A percentile compares a stretch with the other conserved stretches of the same genome.
These are phyloP conservation scores for Termitomyces eurrhizus DNA, from an alignment of 768 basidiomycete genomes.

Conservation along the genomic window DNA sequence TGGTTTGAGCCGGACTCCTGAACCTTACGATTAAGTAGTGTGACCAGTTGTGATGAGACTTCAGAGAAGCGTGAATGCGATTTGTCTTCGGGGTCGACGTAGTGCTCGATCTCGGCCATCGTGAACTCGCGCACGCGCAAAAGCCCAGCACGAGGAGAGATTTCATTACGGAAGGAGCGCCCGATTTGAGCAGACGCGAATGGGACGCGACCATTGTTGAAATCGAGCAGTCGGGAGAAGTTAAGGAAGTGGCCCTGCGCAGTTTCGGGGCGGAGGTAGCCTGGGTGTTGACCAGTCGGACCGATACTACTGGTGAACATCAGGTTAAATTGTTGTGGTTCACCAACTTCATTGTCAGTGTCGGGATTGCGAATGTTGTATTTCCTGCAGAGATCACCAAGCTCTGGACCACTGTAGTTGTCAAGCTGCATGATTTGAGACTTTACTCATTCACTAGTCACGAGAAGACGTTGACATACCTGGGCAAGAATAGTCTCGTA, in stretches of 20 bases:
- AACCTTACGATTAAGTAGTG: slow-evolving; percentile 78
- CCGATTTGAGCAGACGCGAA: slow-evolving; percentile 98
- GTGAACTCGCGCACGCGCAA: slow-evolving; percentile 98
- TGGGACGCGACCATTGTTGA: slow-evolving; percentile 95
- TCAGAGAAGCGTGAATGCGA: slow-evolving; percentile 80
- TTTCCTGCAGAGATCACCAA: slow-evolving; percentile 82
- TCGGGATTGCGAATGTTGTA: slow-evolving; percentile 85
- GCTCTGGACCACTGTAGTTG: slow-evolving; percentile 86
- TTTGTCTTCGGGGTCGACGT: slow-evolving; percentile 93
- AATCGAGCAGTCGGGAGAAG: slow-evolving; percentile 94
- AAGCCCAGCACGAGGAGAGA: slow-evolving; percentile 93
- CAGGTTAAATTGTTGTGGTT: slow-evolving; percentile 95
- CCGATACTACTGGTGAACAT: slow-evolving; percentile 99
- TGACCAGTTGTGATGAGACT: slow-evolving; percentile 68
- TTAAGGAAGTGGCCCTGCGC: slow-evolving; percentile 99
- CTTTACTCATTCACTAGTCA: neutral
- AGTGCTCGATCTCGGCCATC: slow-evolving; percentile 99
- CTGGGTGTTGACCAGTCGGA: slow-evolving; percentile 94
- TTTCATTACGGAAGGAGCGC: slow-evolving; percentile 95
- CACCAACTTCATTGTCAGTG: slow-evolving; percentile 87
- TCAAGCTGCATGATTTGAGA: slow-evolving; percentile 59
- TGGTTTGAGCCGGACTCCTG: slow-evolving; percentile 73
- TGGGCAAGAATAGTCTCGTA: slow-evolving; percentile 87
- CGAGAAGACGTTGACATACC: slow-evolving; percentile 41
- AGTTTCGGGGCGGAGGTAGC: slow-evolving; percentile 95